Conservation (phyloP, 371 early-diverging fungal genomes). For the Mucor indicus region DNA sequence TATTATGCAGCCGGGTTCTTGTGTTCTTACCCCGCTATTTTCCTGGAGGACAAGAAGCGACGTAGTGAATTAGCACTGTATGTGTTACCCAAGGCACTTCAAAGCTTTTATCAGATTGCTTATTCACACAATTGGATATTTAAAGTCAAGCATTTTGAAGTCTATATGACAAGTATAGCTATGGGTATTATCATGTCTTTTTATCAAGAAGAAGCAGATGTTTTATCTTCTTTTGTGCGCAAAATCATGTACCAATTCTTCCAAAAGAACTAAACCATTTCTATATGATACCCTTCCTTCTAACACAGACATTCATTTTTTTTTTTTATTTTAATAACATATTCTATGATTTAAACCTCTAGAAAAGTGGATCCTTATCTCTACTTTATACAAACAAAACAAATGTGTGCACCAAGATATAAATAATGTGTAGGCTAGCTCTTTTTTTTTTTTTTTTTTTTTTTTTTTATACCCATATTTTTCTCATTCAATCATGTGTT, state of each 20-base stretch:
- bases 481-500: no score
- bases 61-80: slow-evolving; percentile 71
- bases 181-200: slow-evolving; percentile 61
- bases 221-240: slow-evolving; percentile 55
- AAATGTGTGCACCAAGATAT: no score
- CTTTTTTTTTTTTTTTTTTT: no score
- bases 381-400: no score
- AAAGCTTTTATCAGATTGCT: slow-evolving; percentile 56
- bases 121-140: slow-evolving; percentile 58
- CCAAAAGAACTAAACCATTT: slow-evolving; percentile 52
- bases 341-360: no score
- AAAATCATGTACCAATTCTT: slow-evolving; percentile 57
- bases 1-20: slow-evolving; percentile 62
- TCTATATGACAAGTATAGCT: slow-evolving; percentile 46
- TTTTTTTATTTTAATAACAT: no score
- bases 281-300: slow-evolving; percentile 2
- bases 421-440: no score
- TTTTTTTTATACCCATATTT: no score
- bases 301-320: no score
- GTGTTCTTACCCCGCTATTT: slow-evolving; percentile 54
- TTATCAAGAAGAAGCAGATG: slow-evolving; percentile 63
- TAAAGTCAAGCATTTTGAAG: slow-evolving; percentile 56
- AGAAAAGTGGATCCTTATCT: no score
- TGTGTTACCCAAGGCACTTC: slow-evolving; percentile 60
- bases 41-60: slow-evolving; percentile 66